Evolutionary conservation across 768 basidiomycete species (phyloP).

Genomic region (Tricholoma terreum): DNA sequence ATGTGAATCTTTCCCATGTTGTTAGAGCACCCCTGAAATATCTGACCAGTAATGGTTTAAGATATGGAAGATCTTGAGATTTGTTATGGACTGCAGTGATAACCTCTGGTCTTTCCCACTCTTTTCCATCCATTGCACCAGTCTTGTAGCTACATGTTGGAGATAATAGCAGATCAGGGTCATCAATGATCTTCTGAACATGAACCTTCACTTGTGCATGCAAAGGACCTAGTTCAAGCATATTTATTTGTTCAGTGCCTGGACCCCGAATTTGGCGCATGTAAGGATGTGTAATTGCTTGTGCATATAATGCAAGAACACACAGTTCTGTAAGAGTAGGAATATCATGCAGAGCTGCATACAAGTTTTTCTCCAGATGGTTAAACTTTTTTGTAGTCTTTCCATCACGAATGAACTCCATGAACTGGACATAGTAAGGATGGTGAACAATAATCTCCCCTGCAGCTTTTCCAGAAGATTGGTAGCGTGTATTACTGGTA

Average conservation of each 20-base stretch:
- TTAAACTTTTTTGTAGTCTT: constrained; percentile 22
- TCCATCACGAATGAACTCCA: constrained; percentile 22
- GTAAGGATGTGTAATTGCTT: constrained; percentile 27
- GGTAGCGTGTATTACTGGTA: constrained; percentile 31
- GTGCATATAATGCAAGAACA: constrained; percentile 22
- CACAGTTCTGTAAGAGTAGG: constrained; percentile 28
- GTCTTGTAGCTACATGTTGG: constrained; percentile 12
- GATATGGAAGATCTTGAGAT: constrained; percentile 13
- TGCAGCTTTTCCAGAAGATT: constrained; percentile 26
- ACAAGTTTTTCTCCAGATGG: constrained; percentile 27
- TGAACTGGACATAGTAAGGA: constrained; percentile 18
- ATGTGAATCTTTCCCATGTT: constrained; percentile 26
- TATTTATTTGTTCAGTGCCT: constrained; percentile 12
- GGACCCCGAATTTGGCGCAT: constrained; percentile 21
- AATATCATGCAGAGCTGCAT: constrained; percentile 20
- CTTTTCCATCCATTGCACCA: constrained; percentile 22
- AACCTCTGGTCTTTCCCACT: constrained; percentile 20
- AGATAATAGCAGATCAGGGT: constrained; percentile 18
- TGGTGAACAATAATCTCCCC: constrained; percentile 22
- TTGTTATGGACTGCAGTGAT: constrained; percentile 16
- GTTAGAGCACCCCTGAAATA: constrained; percentile 25
- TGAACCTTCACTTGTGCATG: constrained; percentile 15
- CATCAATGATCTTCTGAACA: constrained; percentile 17
- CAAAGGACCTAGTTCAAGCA: constrained; percentile 25
- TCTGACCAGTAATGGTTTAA: constrained; percentile 11